These are phyloP conservation scores for Macroventuria anomochaeta DNA, from an alignment of 2,329 filamentous ascomycete genomes.

Conservation along the genomic window DNA sequence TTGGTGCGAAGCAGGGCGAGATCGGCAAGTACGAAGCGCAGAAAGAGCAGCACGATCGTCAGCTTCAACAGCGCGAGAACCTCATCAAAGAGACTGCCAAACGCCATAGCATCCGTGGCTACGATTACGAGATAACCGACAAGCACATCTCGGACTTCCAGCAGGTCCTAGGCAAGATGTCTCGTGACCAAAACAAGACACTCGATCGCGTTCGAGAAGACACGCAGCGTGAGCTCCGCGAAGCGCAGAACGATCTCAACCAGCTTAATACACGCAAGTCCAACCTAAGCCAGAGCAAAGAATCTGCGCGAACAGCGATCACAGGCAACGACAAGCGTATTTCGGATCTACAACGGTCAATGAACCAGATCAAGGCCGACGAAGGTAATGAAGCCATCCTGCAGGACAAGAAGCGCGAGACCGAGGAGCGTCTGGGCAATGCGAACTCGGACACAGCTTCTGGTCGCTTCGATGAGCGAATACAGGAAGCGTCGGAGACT, in stretches of 20 bases:
- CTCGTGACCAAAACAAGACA: slow-evolving; percentile 78
- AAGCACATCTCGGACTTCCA: slow-evolving; percentile 77
- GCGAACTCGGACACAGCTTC: slow-evolving; percentile 68
- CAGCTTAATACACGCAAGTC: slow-evolving; percentile 77
- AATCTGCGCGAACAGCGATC: slow-evolving; percentile 75
- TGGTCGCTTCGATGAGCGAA: slow-evolving; percentile 72
- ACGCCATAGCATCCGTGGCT: slow-evolving; percentile 81
- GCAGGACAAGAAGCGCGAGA: slow-evolving; percentile 74
- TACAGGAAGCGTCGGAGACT: slow-evolving; percentile 69
- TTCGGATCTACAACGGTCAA: slow-evolving; percentile 68
- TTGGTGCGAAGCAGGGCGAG: slow-evolving; percentile 62
- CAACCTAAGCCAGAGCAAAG: slow-evolving; percentile 74
- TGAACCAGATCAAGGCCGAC: slow-evolving; percentile 78
- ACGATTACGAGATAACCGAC: slow-evolving; percentile 79
- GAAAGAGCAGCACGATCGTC: slow-evolving; percentile 83
- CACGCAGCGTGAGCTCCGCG: slow-evolving; percentile 74
- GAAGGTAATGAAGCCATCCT: slow-evolving; percentile 83
- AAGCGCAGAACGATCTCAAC: slow-evolving; percentile 74
- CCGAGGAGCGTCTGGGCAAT: slow-evolving; percentile 67
- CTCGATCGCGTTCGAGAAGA: slow-evolving; percentile 77
- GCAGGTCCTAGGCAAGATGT: slow-evolving; percentile 74
- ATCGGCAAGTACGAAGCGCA: slow-evolving; percentile 83
- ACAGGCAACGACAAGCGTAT: slow-evolving; percentile 74
- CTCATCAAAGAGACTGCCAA: slow-evolving; percentile 81
- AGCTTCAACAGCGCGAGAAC: slow-evolving; percentile 72